Evolutionary conservation across 768 basidiomycete species (phyloP), one percentile per base, ranked within the genome.

Genomic region (Coprinopsis cinerea): DNA sequence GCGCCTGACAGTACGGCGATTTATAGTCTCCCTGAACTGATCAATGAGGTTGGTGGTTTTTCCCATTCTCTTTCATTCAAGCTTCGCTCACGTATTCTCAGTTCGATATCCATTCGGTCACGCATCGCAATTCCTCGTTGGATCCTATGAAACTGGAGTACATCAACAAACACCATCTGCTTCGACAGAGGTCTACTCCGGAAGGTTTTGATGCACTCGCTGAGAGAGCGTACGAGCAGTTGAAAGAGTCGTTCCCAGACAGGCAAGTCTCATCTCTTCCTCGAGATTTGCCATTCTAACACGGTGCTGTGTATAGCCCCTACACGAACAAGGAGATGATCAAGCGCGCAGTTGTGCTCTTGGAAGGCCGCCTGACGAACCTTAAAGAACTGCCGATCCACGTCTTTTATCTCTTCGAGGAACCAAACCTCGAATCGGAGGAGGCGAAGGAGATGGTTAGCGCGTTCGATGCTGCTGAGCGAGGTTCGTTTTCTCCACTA

Each of bases 151-250:
- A 96, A 60, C 76, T 99, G 14, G 83, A 85, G 57, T 90, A 85
- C 61, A 68, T 98, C 47, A 97, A 98, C 64, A 92, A 92, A 59
- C 83, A 87, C 40, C 88, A 95, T 59, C 65, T 99, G 14, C 74
- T 81, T 67, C 70, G 70, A 15, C 71, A 68, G 48, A 76, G 81
- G 59, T 68, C 76, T 14, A 70, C 69, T 4, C 66, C 76, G 1
- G 66, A 74, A 13, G 82, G 78, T 1, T 69, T 85, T 22, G 59
- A 67, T n/a, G 58, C 64, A 0, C 70, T 91, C 3, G 80, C 84
- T 2, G 64, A 68, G 37, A 70, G 82, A 47, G 76, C 80, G 13
- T 77, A 76, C 34, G 67, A 69, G 10, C 59, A 72, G 26, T 63
- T 88, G n/a, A 79, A 76, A 46, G 69, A 73, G 6, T 62, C 72